Percentiles rank a stretch among this genome's conserved stretches.
phyloP scores from a whole-genome alignment of 2,329 filamentous ascomycete species.

The Fusarium avenaceum region DNA sequence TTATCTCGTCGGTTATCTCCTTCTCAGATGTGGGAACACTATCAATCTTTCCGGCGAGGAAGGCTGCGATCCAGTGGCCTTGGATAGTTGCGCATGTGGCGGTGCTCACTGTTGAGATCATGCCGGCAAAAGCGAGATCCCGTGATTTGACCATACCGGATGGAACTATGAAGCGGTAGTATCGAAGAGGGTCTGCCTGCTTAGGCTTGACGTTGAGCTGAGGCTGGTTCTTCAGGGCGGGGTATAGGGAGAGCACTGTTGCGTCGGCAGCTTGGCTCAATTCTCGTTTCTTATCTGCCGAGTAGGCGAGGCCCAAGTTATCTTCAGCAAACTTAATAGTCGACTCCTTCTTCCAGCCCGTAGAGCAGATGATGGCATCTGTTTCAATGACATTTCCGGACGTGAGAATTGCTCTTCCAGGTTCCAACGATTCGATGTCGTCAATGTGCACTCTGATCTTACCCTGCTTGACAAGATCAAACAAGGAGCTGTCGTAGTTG shows the following conservation, averaged over 20 bases:
- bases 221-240: conserved; percentile 42
- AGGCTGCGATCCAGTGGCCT: conserved; percentile 70
- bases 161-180: conserved; percentile 50
- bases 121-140: conserved; percentile 53
- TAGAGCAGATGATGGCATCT: conserved; percentile 64
- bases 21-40: conserved; percentile 53
- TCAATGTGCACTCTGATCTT: conserved; percentile 63
- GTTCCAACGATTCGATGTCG: conserved; percentile 59
- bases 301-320: conserved; percentile 36
- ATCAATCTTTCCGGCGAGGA: conserved; percentile 64
- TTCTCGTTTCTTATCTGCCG: conserved; percentile 4
- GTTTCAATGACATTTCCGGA: conserved; percentile 57
- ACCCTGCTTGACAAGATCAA: conserved; percentile 64
- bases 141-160: conserved; percentile 34
- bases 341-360: conserved; percentile 64
- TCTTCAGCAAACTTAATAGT: conserved; percentile 58
- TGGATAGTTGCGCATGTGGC: conserved; percentile 54
- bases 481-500: conserved; percentile 65
- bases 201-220: conserved; percentile 37
- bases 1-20: conserved; percentile 65
- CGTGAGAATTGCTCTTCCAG: conserved; percentile 58
- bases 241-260: conserved; percentile 38
- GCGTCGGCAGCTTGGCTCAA: conserved; percentile 35
- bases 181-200: conserved; percentile 41
- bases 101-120: conserved; percentile 53